phyloP scores from a whole-genome alignment of 805 yeast genomes.

The Komagataella pseudopastoris region DNA sequence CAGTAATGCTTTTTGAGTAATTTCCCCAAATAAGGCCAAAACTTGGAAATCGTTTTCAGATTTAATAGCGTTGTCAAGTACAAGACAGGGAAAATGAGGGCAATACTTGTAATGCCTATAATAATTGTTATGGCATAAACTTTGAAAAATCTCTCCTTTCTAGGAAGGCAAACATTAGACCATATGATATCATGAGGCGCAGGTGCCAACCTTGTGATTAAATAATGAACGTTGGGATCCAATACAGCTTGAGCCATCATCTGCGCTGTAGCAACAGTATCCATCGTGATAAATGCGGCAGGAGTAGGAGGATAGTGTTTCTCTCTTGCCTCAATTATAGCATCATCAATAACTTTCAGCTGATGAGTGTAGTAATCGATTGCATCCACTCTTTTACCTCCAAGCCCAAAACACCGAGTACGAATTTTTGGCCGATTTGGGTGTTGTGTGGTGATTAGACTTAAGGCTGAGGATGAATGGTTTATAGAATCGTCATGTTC shows the following conservation, averaged over 20 bases:
- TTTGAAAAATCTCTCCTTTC: conserved; percentile 56
- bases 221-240: conserved; percentile 76
- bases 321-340: conserved; percentile 49
- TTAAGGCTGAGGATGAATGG: conserved; percentile 4
- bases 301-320: conserved; percentile 73
- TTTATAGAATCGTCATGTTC: conserved; percentile 1
- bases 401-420: conserved; percentile 45
- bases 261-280: conserved; percentile 89
- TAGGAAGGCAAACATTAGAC: conserved; percentile 76
- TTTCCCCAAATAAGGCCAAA: conserved; percentile 75
- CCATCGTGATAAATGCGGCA: conserved; percentile 91
- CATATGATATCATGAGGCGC: conserved; percentile 94
- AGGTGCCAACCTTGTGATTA: conserved; percentile 80
- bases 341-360: conserved; percentile 55
- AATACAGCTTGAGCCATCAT: conserved; percentile 92
- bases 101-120: conserved; percentile 56
- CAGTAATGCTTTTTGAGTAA: conserved; percentile 49
- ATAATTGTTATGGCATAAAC: conserved; percentile 49
- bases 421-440: conserved; percentile 47
- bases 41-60: conserved; percentile 58
- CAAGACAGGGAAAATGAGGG: conserved; percentile 72
- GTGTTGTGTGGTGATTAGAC: conserved; percentile 4
- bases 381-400: conserved; percentile 68
- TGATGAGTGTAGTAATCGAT: conserved; percentile 64
- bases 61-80: conserved; percentile 76